Evolutionary conservation across 805 yeast genomes (phyloP).

Genomic region (Wickerhamomyces alni): DNA sequence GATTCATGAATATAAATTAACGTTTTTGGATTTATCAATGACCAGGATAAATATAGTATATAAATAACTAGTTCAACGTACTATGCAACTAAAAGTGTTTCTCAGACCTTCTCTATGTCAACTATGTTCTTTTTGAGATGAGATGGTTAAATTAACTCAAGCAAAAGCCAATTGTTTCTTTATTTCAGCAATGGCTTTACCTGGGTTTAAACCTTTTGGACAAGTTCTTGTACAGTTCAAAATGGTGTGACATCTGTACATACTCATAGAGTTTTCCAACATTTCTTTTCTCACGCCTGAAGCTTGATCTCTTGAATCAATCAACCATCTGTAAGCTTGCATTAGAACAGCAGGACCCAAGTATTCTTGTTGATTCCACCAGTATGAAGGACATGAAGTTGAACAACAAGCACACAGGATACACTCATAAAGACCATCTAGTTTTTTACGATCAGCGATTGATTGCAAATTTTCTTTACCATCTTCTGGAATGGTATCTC

Average conservation of each 20-base stretch:
- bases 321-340: conserved; percentile 99
- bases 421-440: conserved; percentile 97
- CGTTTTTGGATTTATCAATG: not conserved
- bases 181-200: conserved; percentile 94
- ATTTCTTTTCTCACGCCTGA: conserved; percentile 71
- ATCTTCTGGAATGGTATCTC: conserved; percentile 68
- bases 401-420: conserved; percentile 98
- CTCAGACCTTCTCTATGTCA: not conserved
- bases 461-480: conserved; percentile 92
- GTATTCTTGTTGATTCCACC: conserved; percentile 99
- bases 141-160: conserved; percentile 22
- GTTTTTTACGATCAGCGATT: conserved; percentile 87
- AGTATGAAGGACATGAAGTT: conserved; percentile 97
- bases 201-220: conserved; percentile 98
- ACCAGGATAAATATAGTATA: not conserved
- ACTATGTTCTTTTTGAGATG: not conserved
- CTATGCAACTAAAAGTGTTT: not conserved
- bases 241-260: conserved; percentile 98
- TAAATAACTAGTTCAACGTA: not conserved
- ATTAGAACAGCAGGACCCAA: conserved; percentile 97
- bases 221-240: conserved; percentile 98
- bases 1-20: not conserved
- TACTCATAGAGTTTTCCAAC: conserved; percentile 94
- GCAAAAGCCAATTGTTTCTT: conserved; percentile 88
- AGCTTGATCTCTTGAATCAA: conserved; percentile 95